Evolutionary conservation across 352 stramenopile species (phyloP).

Genomic region (Nothophytophthora sp.): DNA sequence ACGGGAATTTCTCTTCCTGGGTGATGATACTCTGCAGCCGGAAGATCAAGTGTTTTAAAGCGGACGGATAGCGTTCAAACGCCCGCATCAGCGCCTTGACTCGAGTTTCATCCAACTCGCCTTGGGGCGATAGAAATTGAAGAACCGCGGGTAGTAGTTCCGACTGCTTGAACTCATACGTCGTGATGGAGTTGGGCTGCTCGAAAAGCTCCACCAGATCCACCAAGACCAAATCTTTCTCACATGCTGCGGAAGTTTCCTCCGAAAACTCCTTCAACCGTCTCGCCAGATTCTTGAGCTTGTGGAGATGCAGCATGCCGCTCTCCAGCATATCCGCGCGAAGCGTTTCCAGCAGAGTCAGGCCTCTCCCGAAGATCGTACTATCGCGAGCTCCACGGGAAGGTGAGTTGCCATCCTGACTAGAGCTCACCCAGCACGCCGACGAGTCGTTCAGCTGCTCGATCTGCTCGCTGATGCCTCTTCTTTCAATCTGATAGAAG

Average conservation of each 20-base stretch:
- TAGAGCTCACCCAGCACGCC: slow-evolving; percentile 29
- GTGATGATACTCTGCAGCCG: slow-evolving; percentile 77
- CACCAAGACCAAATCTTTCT: slow-evolving; percentile 59
- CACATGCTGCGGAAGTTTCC: slow-evolving; percentile 11
- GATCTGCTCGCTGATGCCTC: slow-evolving; percentile 78
- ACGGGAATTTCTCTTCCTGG: slow-evolving; percentile 66
- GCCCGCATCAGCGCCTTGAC: slow-evolving; percentile 36
- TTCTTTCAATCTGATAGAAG: slow-evolving; percentile 82
- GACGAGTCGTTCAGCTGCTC: slow-evolving; percentile 54
- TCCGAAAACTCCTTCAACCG: slow-evolving; percentile 52
- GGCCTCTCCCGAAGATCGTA: slow-evolving; percentile 58
- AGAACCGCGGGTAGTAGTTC: slow-evolving; percentile 68
- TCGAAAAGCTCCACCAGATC: slow-evolving; percentile 82
- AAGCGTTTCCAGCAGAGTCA: slow-evolving; percentile 56
- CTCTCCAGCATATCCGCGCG: slow-evolving; percentile 72
- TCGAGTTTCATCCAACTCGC: slow-evolving; percentile 34
- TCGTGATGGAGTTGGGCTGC: slow-evolving; percentile 75
- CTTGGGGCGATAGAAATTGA: slow-evolving; percentile 42
- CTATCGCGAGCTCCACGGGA: slow-evolving; percentile 14
- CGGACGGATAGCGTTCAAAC: slow-evolving; percentile 48
- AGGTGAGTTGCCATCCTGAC: slow-evolving; percentile 8
- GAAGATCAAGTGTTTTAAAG: slow-evolving; percentile 57
- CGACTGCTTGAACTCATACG: slow-evolving; percentile 86
- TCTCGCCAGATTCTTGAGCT: slow-evolving; percentile 67
- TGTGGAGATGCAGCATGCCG: slow-evolving; percentile 76